phyloP scores from a whole-genome alignment of 495 filamentous ascomycete genomes.

The Chlorociboria aeruginascens region DNA sequence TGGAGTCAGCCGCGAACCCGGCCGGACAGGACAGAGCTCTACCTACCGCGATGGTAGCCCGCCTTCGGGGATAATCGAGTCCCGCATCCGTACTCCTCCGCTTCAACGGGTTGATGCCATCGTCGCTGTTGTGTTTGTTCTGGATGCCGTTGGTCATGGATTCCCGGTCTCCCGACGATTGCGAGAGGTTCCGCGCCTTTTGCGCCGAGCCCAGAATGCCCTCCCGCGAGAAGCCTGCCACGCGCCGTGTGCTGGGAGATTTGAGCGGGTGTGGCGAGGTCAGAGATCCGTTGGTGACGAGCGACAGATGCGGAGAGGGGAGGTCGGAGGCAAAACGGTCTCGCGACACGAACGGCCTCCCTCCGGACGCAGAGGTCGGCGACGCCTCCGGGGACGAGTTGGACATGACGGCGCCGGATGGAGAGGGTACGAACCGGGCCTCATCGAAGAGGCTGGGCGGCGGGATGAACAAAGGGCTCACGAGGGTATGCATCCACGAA shows the following conservation, averaged over 20 bases:
- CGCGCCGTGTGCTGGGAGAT: conserved; percentile 35
- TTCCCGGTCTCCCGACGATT: conserved; percentile 31
- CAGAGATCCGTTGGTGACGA: conserved; percentile 12
- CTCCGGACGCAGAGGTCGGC: conserved; percentile 11
- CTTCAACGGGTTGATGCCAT: conserved; percentile 43
- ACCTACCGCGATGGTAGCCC: conserved; percentile 63
- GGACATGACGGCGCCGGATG: conserved; percentile 12
- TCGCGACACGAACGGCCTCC: conserved; percentile 12
- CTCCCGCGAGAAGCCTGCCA: conserved; percentile 40
- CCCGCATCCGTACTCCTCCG: conserved; percentile 54
- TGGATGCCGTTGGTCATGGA: conserved; percentile 28
- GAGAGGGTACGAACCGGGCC: neutral
- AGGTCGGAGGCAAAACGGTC: conserved; percentile 18
- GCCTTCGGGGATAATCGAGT: conserved; percentile 54
- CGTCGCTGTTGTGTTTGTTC: conserved; percentile 29
- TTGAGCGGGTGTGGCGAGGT: conserved; percentile 28
- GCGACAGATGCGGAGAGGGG: conserved; percentile 9
- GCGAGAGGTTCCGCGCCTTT: conserved; percentile 41
- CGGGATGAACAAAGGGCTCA: conserved; percentile 1
- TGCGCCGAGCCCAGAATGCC: conserved; percentile 46
- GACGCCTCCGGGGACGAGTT: conserved; percentile 15
- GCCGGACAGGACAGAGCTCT: conserved; percentile 1
- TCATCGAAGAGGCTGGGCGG: conserved; percentile 7
- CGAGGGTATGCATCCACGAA: neutral
- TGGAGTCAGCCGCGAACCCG: neutral